Conservation (phyloP, 306 rosid genomes). For the Trichosanthes cucumerina region DNA sequence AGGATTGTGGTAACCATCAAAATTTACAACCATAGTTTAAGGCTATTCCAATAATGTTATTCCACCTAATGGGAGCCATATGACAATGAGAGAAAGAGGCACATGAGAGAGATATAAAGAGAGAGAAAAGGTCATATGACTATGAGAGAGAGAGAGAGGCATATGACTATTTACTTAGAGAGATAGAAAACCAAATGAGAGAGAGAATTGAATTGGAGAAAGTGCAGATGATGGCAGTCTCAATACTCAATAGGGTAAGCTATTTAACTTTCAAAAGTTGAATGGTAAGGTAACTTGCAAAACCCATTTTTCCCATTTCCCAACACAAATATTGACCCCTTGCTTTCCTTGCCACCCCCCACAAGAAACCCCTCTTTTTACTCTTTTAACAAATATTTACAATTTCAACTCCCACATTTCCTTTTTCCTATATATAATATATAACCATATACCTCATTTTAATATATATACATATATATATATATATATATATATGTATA, state of each 20-base stretch:
- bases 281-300: slow-evolving; percentile 5
- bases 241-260: neutral
- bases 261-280: neutral
- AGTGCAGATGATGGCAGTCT: neutral
- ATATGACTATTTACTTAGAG: too few species aligned
- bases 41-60: too few species aligned
- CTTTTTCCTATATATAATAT: neutral
- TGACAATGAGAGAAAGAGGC: too few species aligned
- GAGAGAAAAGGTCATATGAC: too few species aligned
- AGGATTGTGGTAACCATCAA: too few species aligned
- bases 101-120: too few species aligned
- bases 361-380: neutral
- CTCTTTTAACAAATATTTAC: neutral
- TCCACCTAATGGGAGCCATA: too few species aligned
- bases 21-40: too few species aligned
- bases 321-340: neutral
- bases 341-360: neutral
- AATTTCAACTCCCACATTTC: neutral
- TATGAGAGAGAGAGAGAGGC: neutral
- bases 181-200: neutral
- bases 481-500: too few species aligned
- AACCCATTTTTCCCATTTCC: neutral
- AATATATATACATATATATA: too few species aligned
- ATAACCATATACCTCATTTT: too few species aligned
- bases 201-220: neutral